A percentile compares a stretch with the other conserved stretches of the same genome.
Evolutionary conservation across 2,329 filamentous ascomycete genomes (phyloP).

Genomic region (Xylaria sp.): DNA sequence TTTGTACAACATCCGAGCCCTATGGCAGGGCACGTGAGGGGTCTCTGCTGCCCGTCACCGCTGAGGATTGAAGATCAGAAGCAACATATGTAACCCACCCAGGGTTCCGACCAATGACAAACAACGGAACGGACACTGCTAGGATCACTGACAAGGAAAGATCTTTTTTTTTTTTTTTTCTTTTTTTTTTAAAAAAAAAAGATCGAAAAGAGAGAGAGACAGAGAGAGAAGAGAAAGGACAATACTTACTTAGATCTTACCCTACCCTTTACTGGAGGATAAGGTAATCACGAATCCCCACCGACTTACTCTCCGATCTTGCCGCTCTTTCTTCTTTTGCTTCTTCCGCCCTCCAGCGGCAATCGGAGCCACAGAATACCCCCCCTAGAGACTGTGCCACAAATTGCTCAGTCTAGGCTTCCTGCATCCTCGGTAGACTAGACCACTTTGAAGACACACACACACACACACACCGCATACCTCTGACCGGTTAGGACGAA

Average conservation of each 20-base stretch:
- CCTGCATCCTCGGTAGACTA: neutral
- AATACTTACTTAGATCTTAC: neutral
- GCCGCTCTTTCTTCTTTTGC: slow-evolving; percentile 1
- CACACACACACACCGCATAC: neutral
- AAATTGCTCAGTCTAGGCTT: neutral
- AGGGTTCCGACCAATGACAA: neutral
- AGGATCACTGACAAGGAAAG: neutral
- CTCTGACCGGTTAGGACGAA: neutral
- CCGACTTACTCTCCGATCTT: slow-evolving; percentile 28
- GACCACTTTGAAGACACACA: too few relatives aligned
- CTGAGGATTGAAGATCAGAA: slow-evolving; percentile 26
- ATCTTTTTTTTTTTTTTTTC: too few relatives aligned
- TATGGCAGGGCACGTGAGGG: slow-evolving; percentile 43
- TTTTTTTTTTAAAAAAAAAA: neutral
- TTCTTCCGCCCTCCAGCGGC: slow-evolving; percentile 31
- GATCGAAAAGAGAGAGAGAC: neutral
- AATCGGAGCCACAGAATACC: slow-evolving; percentile 28
- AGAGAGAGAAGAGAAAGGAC: neutral
- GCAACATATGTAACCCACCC: neutral
- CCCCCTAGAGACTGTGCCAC: neutral
- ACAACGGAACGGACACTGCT: neutral
- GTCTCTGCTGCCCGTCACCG: slow-evolving; percentile 43
- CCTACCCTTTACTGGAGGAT: slow-evolving; percentile 1
- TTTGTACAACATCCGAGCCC: slow-evolving; percentile 34
- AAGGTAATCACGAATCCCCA: slow-evolving; percentile 11